Evolutionary conservation across 495 filamentous ascomycete species (phyloP).

Genomic region (Penicillium silybi): DNA sequence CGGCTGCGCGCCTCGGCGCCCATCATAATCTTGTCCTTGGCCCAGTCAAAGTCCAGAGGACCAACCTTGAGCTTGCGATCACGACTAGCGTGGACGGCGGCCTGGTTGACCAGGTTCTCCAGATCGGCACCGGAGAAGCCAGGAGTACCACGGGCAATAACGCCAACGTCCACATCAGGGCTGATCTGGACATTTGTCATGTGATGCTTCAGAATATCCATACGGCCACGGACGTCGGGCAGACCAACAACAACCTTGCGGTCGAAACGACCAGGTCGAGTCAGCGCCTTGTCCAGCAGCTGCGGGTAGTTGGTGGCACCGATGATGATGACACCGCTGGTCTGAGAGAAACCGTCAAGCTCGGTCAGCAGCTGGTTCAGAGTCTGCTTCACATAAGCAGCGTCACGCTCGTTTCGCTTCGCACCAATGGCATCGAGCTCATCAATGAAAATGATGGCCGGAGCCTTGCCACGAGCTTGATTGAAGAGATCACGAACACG

Average conservation of each 20-base stretch:
- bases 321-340: conserved; percentile 88
- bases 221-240: conserved; percentile 90
- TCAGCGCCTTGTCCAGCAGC: conserved; percentile 88
- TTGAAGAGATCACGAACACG: conserved; percentile 94
- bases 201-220: conserved; percentile 88
- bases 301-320: conserved; percentile 96
- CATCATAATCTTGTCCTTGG: conserved; percentile 98
- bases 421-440: conserved; percentile 95
- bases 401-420: conserved; percentile 87
- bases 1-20: conserved; percentile 84
- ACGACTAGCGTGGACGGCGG: conserved; percentile 85
- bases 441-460: conserved; percentile 97
- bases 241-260: conserved; percentile 83
- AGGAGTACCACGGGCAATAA: conserved; percentile 79
- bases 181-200: conserved; percentile 78
- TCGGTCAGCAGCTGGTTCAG: conserved; percentile 98
- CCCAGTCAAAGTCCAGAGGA: conserved; percentile 87
- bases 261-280: conserved; percentile 92
- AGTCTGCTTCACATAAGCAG: conserved; percentile 94
- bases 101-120: conserved; percentile 95
- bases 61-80: conserved; percentile 67
- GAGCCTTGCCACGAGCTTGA: conserved; percentile 81
- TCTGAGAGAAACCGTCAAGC: conserved; percentile 93
- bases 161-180: conserved; percentile 72
- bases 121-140: conserved; percentile 94